A percentile compares a stretch with the other conserved stretches of the same genome.
Conservation (phyloP, 176 grass and related monocot species). For the Secale cereale region DNA sequence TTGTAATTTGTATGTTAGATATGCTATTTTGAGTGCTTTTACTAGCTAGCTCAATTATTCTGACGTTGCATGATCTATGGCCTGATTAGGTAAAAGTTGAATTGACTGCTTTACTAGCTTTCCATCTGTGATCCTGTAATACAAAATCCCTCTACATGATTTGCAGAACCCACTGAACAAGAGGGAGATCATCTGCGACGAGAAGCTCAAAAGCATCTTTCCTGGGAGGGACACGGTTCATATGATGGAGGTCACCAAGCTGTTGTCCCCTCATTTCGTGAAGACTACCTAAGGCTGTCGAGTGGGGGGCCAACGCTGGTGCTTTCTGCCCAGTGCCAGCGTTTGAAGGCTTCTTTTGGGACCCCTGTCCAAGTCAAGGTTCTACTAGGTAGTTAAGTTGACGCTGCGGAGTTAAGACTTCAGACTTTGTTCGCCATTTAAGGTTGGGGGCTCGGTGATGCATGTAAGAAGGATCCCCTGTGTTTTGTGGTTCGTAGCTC, state of each 20-base stretch:
- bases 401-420: not conserved
- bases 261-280: constrained; percentile 60
- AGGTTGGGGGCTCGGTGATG: not conserved
- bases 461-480: constrained; percentile 26
- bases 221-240: constrained; percentile 57
- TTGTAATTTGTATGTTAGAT: too few relatives aligned
- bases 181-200: constrained; percentile 59
- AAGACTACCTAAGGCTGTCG: constrained; percentile 46
- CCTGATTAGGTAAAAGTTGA: too few relatives aligned
- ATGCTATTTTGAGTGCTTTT: too few relatives aligned
- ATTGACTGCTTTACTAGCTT: not conserved
- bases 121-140: not conserved
- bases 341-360: constrained; percentile 12
- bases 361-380: not conserved
- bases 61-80: not conserved
- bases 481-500: not conserved
- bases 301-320: not conserved
- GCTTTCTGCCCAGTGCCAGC: not conserved
- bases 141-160: not conserved
- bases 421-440: constrained; percentile 4
- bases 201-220: constrained; percentile 70
- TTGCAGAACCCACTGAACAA: constrained; percentile 61
- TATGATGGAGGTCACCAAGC: constrained; percentile 57
- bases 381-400: too few relatives aligned
- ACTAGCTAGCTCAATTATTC: not conserved